A percentile compares a stretch with the other conserved stretches of the same genome.
Conservation (phyloP, 805 yeast genomes). For the Metschnikowia matae region DNA sequence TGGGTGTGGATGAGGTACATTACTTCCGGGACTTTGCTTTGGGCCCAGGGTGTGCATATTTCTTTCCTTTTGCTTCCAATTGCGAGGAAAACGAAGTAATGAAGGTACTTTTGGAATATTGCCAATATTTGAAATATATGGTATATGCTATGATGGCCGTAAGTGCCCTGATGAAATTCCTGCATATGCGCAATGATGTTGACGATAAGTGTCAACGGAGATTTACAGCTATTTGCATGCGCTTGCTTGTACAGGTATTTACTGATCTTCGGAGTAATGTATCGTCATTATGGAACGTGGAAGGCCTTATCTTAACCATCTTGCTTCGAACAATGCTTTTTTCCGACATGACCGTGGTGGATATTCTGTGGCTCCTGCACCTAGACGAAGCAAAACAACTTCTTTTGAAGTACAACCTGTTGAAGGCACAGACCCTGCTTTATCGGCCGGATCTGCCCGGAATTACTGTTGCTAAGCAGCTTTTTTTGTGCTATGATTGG, state of each 20-base stretch:
- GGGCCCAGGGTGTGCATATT: slow-evolving; percentile 10
- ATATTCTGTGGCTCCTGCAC: slow-evolving; percentile 24
- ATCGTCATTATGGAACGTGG: slow-evolving; percentile 21
- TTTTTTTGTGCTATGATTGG: slow-evolving; percentile 20
- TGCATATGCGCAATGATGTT: slow-evolving; percentile 7
- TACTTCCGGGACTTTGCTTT: slow-evolving; percentile 12
- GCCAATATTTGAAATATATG: slow-evolving; percentile 17
- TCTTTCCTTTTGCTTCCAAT: slow-evolving; percentile 16
- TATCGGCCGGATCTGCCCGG: slow-evolving; percentile 18
- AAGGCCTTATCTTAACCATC: slow-evolving; percentile 24
- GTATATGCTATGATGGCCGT: slow-evolving; percentile 19
- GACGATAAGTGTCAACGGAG: slow-evolving; percentile 17
- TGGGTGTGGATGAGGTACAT: slow-evolving; percentile 11
- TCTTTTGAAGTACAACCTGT: slow-evolving; percentile 19
- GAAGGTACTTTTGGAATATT: slow-evolving; percentile 18
- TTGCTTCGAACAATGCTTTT: slow-evolving; percentile 22
- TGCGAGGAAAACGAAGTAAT: slow-evolving; percentile 15
- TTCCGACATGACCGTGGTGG: slow-evolving; percentile 19
- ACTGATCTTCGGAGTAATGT: slow-evolving; percentile 16
- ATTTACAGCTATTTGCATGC: slow-evolving; percentile 18
- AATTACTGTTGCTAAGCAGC: slow-evolving; percentile 16
- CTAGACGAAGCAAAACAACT: slow-evolving; percentile 25
- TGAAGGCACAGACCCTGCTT: slow-evolving; percentile 12
- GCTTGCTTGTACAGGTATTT: slow-evolving; percentile 17
- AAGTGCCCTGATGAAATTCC: slow-evolving; percentile 15